Base-by-base conservation (phyloP, 2,329 filamentous ascomycete species). In the Fusarium sp. region DNA sequence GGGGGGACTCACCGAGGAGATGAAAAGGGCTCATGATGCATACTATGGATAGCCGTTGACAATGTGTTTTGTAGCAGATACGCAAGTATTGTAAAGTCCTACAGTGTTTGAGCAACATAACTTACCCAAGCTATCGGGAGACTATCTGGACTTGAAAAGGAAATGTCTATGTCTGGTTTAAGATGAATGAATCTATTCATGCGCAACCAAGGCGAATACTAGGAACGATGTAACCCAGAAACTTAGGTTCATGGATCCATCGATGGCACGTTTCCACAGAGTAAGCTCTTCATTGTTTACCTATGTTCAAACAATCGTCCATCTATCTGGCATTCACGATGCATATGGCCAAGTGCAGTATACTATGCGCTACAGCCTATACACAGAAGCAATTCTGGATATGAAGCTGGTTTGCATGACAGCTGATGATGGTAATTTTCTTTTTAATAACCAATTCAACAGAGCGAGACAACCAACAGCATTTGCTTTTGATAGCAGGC, bases 1-100 rank as follows among this genome's bases (percentile, higher is more conserved):
- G 19, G 79, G 77, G 14, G 80, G 78, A 19, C 79, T 86, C 11
- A 58, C 76, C 21, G 69, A 75, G 54, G 77, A 79, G 34, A 42
- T 44, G 39, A 60, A 50, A 31, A 66, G 55, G 46, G 57, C 67
- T 6, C 69, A 71, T 37, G 68, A 71, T 46, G 69, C 60, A 44
- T 71, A 71, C 34, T 71, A 71, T 59, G 69, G 58, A 39, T 66
- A 55, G 45, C 11, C 21, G 8, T 13, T 28, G 21, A 14, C 18
- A 19, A 7, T 19, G 37, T 7, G 21, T 48, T 37, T 37, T 4
- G 16, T 18, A 18, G 31, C 14, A 21, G 41, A n/a, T 30, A 30
- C 9, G 9, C 6, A 18, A 18, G 25, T 13, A 16, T 37, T 26
- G 7, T 16, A 23, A 19, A 12, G 25, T 51, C 12, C 7, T 25